Evolutionary conservation across 352 stramenopile genomes (phyloP), one percentile per base, ranked within the genome.

Genomic region (Globisporangium parvum): DNA sequence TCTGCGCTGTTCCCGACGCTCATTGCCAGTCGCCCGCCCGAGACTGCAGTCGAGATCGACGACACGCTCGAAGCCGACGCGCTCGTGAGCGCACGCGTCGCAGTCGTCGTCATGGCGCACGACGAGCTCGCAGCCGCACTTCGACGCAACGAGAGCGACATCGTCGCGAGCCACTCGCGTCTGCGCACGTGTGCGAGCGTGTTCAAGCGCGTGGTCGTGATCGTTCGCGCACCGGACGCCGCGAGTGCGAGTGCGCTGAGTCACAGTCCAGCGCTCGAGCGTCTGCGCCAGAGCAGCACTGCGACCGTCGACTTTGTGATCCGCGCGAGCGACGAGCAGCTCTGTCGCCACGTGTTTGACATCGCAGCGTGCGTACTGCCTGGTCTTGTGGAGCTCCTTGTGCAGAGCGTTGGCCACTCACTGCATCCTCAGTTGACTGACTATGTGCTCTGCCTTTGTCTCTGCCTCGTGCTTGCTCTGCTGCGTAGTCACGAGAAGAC

Each of bases 121-220:
- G 42, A 62, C 11, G 44, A 77, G 47, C 47, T 80, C 18, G 47
- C 53, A 14, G 50, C 60, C 46, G 21, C 53, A 2, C 46, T 67
- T n/a, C 52, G 66, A 31, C 48, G 54, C 15, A 54, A 56, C n/a
- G 46, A 31, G 1, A 53, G 65, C 41, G 69, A 76, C 11, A 41
- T 77, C n/a, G 24, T 57, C 24, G n/a, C 40, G 9, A 65, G 52
- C 6, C 65, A 67, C 35, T 63, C 63, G n/a, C 69, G 60, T n/a
- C 50, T 82, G 26, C 58, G 58, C 17, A 62, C 37, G 17, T 51
- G 80, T 1, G 21, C 70, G 10, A 45, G 49, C 2, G 72, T 90
- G 39, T 83, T 82, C 62, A 87, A 88, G 63, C 72, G 66, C 33
- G 54, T 90, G 21, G 20, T 87, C 12, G 26, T 90, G 3, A 66